These are phyloP conservation scores for Lanmaoa pseudosensibilis DNA, from an alignment of 768 basidiomycete genomes.

Conservation along the genomic window DNA sequence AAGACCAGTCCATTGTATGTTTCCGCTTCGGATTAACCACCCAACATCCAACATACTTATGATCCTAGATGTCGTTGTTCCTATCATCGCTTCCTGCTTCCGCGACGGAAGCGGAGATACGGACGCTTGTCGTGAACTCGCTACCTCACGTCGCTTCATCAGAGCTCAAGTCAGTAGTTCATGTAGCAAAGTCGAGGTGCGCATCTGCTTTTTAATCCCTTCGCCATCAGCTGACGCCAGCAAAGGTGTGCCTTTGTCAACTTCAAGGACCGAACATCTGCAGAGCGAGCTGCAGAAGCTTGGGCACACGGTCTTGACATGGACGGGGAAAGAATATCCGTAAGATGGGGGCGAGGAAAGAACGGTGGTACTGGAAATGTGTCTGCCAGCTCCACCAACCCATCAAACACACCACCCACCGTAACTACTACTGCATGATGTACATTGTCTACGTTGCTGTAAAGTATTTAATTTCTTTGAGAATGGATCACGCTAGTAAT, in stretches of 20 bases:
- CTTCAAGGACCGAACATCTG: conserved; percentile 78
- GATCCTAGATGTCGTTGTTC: conserved; percentile 76
- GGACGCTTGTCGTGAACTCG: conserved; percentile 67
- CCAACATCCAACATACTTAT: not conserved
- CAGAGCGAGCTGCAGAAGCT: conserved; percentile 84
- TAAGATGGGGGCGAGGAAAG: conserved; percentile 89
- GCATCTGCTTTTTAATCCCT: conserved; percentile 7
- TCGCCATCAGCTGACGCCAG: not conserved
- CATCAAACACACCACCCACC: conserved; percentile 5
- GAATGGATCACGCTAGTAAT: not conserved
- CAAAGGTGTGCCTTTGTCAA: conserved; percentile 92
- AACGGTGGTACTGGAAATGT: conserved; percentile 38
- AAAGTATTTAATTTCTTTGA: not conserved
- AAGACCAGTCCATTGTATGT: conserved; percentile 82
- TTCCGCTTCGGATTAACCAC: not conserved
- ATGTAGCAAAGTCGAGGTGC: conserved; percentile 78
- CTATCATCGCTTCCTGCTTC: conserved; percentile 69
- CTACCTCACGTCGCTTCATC: conserved; percentile 62
- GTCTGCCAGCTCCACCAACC: conserved; percentile 10
- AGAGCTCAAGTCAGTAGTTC: conserved; percentile 79
- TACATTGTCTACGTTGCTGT: not conserved
- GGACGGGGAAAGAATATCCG: conserved; percentile 65
- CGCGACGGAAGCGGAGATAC: conserved; percentile 72
- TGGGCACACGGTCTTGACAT: conserved; percentile 92
- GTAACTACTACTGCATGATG: conserved; percentile 15